These are phyloP conservation scores for Aspergillus haitiensis DNA, from an alignment of 495 filamentous ascomycete species.

Conservation along the genomic window DNA sequence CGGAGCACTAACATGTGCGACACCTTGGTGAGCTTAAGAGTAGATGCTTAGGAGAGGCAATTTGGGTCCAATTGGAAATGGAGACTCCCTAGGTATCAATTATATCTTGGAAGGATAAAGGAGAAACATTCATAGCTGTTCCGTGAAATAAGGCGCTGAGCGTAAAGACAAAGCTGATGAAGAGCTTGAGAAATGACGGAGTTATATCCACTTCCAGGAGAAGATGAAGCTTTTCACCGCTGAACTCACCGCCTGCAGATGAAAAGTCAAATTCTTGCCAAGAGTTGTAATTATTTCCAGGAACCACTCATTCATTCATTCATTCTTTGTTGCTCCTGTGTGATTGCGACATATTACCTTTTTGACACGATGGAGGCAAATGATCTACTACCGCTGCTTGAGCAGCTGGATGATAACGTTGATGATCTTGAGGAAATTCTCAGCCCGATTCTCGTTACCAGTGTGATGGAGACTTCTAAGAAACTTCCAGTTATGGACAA, in stretches of 20 bases:
- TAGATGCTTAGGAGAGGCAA: neutral
- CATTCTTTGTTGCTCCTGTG: neutral
- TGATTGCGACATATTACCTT: neutral
- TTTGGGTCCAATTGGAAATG: neutral
- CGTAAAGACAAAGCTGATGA: no score
- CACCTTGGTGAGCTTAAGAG: constrained; percentile 33
- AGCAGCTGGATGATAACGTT: constrained; percentile 71
- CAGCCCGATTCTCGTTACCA: constrained; percentile 60
- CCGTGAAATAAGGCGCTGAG: no score
- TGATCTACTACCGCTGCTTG: constrained; percentile 56
- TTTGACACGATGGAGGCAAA: constrained; percentile 41
- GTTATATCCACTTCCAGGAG: no score
- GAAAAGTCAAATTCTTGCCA: constrained; percentile 28
- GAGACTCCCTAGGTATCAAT: neutral
- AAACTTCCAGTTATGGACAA: constrained; percentile 90
- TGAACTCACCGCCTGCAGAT: constrained; percentile 24
- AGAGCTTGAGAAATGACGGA: neutral
- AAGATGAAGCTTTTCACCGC: constrained; percentile 17
- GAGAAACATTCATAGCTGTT: no score
- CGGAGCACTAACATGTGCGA: constrained; percentile 36
- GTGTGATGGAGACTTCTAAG: constrained; percentile 64
- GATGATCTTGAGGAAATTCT: constrained; percentile 75
- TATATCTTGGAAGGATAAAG: no score
- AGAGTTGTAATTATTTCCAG: constrained; percentile 24
- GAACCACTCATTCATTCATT: constrained; percentile 10